Evolutionary conservation across 306 rosid genomes (phyloP).

Genomic region (Morella rubra): DNA sequence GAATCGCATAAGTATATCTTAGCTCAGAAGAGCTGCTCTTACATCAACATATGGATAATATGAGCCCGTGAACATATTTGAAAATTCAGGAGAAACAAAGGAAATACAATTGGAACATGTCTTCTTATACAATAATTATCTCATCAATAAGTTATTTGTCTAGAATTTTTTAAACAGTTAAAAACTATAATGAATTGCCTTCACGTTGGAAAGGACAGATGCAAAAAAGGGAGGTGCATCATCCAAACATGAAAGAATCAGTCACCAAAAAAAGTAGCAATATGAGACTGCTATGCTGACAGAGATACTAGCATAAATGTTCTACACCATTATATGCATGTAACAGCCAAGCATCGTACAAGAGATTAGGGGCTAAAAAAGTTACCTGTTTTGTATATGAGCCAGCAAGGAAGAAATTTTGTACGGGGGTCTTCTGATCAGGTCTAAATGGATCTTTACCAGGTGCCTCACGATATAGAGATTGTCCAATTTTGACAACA

Average conservation of each 20-base stretch:
- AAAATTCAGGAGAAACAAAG: background rate
- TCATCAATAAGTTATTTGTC: too few relatives aligned
- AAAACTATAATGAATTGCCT: too few relatives aligned
- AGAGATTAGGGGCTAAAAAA: slow-evolving; percentile 10
- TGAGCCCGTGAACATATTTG: slow-evolving; percentile 9
- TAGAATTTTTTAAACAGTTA: too few relatives aligned
- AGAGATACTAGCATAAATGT: background rate
- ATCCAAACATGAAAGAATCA: too few relatives aligned
- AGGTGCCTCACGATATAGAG: slow-evolving; percentile 93
- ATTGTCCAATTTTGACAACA: slow-evolving; percentile 94
- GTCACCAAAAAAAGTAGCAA: too few relatives aligned
- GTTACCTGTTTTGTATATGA: slow-evolving; percentile 89
- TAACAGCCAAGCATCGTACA: slow-evolving; percentile 12
- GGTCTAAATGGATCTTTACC: slow-evolving; percentile 98
- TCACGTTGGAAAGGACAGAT: too few relatives aligned
- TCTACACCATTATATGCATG: slow-evolving; percentile 4
- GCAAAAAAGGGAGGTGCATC: too few relatives aligned
- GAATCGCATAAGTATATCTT: slow-evolving; percentile 3
- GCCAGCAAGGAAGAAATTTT: slow-evolving; percentile 92
- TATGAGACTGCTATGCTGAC: too few relatives aligned
- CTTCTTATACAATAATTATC: too few relatives aligned
- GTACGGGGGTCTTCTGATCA: slow-evolving; percentile 89
- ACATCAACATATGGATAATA: slow-evolving; percentile 11
- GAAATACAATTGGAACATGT: background rate
- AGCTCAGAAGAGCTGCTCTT: slow-evolving; percentile 7